phyloP scores from a whole-genome alignment of 306 rosid genomes.

The Ochetophila trinervis region DNA sequence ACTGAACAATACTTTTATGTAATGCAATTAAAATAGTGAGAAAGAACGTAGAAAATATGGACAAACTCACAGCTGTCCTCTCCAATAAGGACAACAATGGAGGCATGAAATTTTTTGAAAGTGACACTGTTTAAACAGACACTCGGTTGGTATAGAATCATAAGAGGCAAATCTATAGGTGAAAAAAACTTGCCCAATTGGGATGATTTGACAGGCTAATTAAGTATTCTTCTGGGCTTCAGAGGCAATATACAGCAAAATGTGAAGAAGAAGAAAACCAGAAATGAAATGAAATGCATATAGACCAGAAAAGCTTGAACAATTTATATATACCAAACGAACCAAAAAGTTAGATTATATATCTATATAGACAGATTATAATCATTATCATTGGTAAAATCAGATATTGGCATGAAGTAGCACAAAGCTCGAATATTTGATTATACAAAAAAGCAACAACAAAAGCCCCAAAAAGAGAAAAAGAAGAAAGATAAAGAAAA shows the following conservation, averaged over 20 bases:
- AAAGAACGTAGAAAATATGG: not conserved
- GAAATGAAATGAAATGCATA: too few relatives aligned
- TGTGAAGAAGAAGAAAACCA: too few relatives aligned
- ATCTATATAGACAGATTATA: not conserved
- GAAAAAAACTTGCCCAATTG: too few relatives aligned
- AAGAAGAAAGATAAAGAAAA: too few relatives aligned
- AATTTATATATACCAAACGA: too few relatives aligned
- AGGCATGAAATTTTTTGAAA: not conserved
- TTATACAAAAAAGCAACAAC: constrained; percentile 42
- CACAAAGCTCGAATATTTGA: constrained; percentile 30
- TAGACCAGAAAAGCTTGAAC: too few relatives aligned
- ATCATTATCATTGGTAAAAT: constrained; percentile 28
- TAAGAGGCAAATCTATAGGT: too few relatives aligned
- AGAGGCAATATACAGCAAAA: too few relatives aligned
- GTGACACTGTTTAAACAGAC: not conserved
- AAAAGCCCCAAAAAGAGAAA: constrained; percentile 5
- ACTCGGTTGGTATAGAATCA: too few relatives aligned
- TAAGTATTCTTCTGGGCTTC: too few relatives aligned
- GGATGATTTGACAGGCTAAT: too few relatives aligned
- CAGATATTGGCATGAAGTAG: constrained; percentile 34
- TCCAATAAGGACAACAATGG: not conserved
- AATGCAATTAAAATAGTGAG: not conserved
- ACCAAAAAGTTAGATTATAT: constrained; percentile 1
- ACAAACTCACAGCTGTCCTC: constrained; percentile 6
- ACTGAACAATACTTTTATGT: not conserved